Evolutionary conservation across 1,284 basidiomycete genomes (phyloP), one percentile per base, ranked within the genome.

Genomic region (Polyporus tsugae): DNA sequence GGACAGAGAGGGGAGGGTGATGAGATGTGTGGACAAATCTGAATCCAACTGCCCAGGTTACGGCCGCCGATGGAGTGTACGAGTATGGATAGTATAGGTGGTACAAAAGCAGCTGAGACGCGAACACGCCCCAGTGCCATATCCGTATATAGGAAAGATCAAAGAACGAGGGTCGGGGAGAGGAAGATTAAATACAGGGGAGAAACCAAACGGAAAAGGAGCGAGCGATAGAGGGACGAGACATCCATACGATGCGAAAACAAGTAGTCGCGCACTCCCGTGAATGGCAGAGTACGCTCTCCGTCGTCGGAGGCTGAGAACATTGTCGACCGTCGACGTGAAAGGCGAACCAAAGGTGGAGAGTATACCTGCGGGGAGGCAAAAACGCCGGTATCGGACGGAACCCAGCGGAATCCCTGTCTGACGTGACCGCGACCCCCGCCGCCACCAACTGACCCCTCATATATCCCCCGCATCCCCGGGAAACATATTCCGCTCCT

Each of bases 391-490:
- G 19, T 15, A 55, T 55, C 52, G 52, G 52, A 55, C 52, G 52
- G 52, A 55, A 55, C 13, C 52, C 17, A 9, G 25, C 52, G 52
- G 52, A 55, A 55, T 9, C 29, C 52, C 22, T 2, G 22, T 11
- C 46, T 11, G 46, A 49, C 46, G 22, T 49, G 29, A 29, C 29
- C 29, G 29, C 29, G 29, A 29, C 29, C 46, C 22, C 22, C 44
- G 44, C n/a, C 7, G n/a, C n/a, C 46, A 11, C 52, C 52, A 33
- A 33, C 52, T 55, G 52, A 17, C 29, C 52, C 25, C 25, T 33
- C 52, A 53, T 55, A 55, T 55, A 55, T 55, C 52, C 52, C 52
- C 33, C 33, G 35, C 35, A 35, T 36, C 35, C 52, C 52, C 33
- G 29, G 52, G 52, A 58, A 35, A 58, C 33, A 38, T 38, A 22